These are phyloP conservation scores for Chaetoscypha palmicola DNA, from an alignment of 2,329 filamentous ascomycete species.

Conservation along the genomic window DNA sequence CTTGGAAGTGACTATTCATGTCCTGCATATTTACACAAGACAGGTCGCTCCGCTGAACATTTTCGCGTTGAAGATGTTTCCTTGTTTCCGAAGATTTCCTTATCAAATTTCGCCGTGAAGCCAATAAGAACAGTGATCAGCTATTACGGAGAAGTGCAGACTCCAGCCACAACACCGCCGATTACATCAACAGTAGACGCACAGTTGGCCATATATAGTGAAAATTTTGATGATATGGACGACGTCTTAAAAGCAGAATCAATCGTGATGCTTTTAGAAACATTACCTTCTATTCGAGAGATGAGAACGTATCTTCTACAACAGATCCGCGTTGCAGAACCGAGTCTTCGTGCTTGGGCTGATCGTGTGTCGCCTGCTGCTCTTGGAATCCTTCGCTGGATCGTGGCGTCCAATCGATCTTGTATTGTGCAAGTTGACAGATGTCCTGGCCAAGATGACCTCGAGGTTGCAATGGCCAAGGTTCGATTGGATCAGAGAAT, in stretches of 20 bases:
- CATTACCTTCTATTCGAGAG: conserved; percentile 53
- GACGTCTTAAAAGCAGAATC: conserved; percentile 39
- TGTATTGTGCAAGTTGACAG: conserved; percentile 71
- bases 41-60: conserved; percentile 17
- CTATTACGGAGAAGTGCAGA: conserved; percentile 1
- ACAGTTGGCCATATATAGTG: conserved; percentile 37
- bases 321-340: conserved; percentile 22
- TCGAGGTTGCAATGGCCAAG: conserved; percentile 16
- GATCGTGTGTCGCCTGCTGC: conserved; percentile 57
- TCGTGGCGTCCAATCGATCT: conserved; percentile 82
- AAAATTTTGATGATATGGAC: conserved; percentile 50
- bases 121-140: conserved; percentile 1
- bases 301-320: conserved; percentile 46
- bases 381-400: conserved; percentile 70
- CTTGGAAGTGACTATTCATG: conserved; percentile 1
- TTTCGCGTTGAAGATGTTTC: conserved; percentile 25
- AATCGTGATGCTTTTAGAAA: conserved; percentile 47
- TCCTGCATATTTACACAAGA: not conserved
- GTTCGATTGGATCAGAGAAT: conserved; percentile 37
- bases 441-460: conserved; percentile 23
- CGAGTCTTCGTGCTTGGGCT: conserved; percentile 42
- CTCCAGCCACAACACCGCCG: conserved; percentile 22
- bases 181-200: conserved; percentile 21
- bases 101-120: conserved; percentile 17
- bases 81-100: conserved; percentile 21